A percentile compares a stretch with the other conserved stretches of the same genome.
Conservation (phyloP, 2,329 filamentous ascomycete species). For the Alternaria novae-zelandiae region DNA sequence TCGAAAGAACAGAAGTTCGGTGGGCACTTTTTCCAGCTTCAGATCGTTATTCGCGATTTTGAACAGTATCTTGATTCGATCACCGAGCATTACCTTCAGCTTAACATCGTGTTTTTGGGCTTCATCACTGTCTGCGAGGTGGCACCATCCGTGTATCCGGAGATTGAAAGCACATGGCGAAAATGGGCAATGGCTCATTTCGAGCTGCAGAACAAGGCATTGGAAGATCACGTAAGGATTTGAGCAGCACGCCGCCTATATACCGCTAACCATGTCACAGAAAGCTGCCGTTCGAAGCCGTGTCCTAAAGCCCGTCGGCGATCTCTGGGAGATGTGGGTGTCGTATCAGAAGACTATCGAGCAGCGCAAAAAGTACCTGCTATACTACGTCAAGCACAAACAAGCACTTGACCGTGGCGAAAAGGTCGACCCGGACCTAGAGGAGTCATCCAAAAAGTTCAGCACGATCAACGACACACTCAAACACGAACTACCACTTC, state of each 20-base stretch:
- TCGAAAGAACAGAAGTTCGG: constrained; percentile 85
- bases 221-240: constrained; percentile 79
- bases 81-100: constrained; percentile 78
- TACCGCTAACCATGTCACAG: constrained; percentile 42
- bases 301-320: constrained; percentile 84
- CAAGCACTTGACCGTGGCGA: constrained; percentile 80
- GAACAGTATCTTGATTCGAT: constrained; percentile 88
- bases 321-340: constrained; percentile 78
- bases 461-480: constrained; percentile 89
- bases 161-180: constrained; percentile 93
- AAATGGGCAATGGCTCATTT: constrained; percentile 86
- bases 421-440: constrained; percentile 84
- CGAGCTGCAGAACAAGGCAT: constrained; percentile 80
- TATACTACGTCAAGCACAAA: constrained; percentile 85
- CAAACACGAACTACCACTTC: constrained; percentile 86
- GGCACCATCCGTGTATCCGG: constrained; percentile 67
- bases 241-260: neutral
- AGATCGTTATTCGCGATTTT: constrained; percentile 92
- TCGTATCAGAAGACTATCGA: constrained; percentile 89
- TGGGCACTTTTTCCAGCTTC: constrained; percentile 88
- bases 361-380: constrained; percentile 89
- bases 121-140: constrained; percentile 82
- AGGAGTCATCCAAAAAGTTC: constrained; percentile 86
- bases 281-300: constrained; percentile 74
- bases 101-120: constrained; percentile 78